Evolutionary conservation across 2,329 filamentous ascomycete genomes (phyloP).

Genomic region (Capronia epimyces): DNA sequence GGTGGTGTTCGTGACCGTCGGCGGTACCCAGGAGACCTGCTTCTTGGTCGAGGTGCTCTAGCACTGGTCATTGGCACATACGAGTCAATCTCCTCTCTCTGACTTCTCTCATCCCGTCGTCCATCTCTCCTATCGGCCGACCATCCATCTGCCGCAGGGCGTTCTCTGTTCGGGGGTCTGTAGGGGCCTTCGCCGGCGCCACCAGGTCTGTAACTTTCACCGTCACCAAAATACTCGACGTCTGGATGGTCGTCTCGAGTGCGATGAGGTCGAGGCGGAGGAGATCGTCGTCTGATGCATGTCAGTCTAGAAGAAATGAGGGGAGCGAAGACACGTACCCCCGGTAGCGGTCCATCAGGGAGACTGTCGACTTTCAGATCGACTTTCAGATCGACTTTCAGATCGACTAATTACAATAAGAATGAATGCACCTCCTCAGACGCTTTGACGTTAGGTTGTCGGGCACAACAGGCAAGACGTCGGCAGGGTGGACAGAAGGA

Average conservation of each 20-base stretch:
- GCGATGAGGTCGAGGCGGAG: conserved; percentile 20
- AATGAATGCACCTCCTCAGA: too few species aligned
- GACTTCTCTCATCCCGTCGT: conserved; percentile 25
- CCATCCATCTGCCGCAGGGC: conserved; percentile 25
- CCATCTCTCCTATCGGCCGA: conserved; percentile 20
- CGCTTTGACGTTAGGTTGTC: too few species aligned
- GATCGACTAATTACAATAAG: too few species aligned
- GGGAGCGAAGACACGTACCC: conserved; percentile 10
- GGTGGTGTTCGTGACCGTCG: conserved; percentile 43
- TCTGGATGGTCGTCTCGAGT: conserved; percentile 26
- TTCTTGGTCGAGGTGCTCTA: conserved; percentile 31
- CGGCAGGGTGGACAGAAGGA: too few species aligned
- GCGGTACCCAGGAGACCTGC: conserved; percentile 40
- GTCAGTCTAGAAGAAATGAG: conserved; percentile 9
- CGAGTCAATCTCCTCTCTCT: conserved; percentile 28
- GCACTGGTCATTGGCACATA: conserved; percentile 26
- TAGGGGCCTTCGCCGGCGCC: conserved; percentile 27
- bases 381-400: too few species aligned
- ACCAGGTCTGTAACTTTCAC: conserved; percentile 30
- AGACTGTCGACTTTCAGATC: too few species aligned
- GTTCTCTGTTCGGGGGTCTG: conserved; percentile 23
- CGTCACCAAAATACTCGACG: conserved; percentile 28
- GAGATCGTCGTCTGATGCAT: conserved; percentile 17
- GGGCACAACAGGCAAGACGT: too few species aligned
- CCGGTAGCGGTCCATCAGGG: conserved; percentile 21